phyloP scores from a whole-genome alignment of 352 stramenopile genomes.

The Globisporangium irregulare region DNA sequence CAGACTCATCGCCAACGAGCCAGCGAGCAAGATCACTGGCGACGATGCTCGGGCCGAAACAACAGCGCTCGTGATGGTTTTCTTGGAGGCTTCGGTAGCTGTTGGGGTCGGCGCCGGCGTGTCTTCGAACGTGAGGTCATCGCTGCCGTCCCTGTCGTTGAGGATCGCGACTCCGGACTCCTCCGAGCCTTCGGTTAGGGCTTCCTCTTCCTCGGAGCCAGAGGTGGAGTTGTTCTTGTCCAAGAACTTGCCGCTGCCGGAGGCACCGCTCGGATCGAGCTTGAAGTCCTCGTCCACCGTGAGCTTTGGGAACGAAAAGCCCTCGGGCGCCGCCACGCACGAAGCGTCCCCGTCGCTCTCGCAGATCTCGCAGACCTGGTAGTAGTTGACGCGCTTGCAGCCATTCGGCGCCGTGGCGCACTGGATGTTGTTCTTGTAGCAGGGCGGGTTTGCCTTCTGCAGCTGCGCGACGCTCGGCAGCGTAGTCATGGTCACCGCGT shows the following conservation, averaged over 20 bases:
- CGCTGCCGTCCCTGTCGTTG: neutral
- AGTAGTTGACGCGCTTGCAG: conserved; percentile 57
- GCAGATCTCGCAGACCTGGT: conserved; percentile 64
- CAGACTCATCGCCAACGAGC: neutral
- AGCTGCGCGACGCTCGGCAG: conserved; percentile 44
- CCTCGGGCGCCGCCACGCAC: conserved; percentile 33
- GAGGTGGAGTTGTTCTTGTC: conserved; percentile 11
- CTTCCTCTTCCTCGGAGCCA: conserved; percentile 9
- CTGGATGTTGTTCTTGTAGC: conserved; percentile 57
- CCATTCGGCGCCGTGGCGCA: conserved; percentile 43
- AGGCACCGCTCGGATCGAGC: conserved; percentile 10
- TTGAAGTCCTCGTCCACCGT: conserved; percentile 24
- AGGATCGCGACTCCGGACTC: neutral
- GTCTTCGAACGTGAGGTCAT: conserved; percentile 2
- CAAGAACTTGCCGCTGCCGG: conserved; percentile 10
- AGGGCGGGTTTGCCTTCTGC: conserved; percentile 49
- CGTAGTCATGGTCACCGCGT: conserved; percentile 39
- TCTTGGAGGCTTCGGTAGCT: conserved; percentile 5
- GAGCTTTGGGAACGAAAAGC: conserved; percentile 50
- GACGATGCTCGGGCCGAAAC: neutral
- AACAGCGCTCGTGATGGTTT: neutral
- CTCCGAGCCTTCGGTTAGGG: neutral
- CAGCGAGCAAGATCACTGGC: neutral
- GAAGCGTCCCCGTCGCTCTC: conserved; percentile 16
- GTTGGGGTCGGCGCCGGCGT: neutral